Conservation (phyloP, 495 filamentous ascomycete genomes). For the Aspergillus haitiensis region DNA sequence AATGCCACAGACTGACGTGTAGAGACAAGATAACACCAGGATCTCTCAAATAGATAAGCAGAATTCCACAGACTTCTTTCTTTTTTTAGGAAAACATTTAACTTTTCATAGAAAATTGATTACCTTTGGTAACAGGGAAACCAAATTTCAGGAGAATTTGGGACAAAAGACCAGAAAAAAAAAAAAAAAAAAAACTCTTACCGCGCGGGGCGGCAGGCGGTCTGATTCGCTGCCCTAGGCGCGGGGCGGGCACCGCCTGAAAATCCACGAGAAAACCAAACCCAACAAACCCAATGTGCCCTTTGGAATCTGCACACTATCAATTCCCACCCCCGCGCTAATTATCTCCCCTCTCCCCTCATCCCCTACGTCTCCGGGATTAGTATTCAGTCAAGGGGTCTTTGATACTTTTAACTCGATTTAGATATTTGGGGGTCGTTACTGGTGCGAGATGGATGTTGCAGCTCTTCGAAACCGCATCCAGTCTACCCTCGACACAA, state of each 20-base stretch:
- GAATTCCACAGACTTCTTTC: not conserved
- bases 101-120: not conserved
- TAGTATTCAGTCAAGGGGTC: slow-evolving; percentile 27
- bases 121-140: not conserved
- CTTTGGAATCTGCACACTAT: slow-evolving; percentile 24
- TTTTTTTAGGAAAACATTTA: no score
- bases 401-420: slow-evolving; percentile 30
- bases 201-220: slow-evolving; percentile 35
- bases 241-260: slow-evolving; percentile 38
- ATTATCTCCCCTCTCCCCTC: slow-evolving; percentile 20
- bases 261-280: slow-evolving; percentile 43
- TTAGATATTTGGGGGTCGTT: slow-evolving; percentile 39
- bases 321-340: slow-evolving; percentile 18
- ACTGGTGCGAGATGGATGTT: slow-evolving; percentile 73
- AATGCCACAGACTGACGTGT: not conserved
- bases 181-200: slow-evolving; percentile 26
- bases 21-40: not conserved
- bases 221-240: slow-evolving; percentile 48
- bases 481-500: slow-evolving; percentile 78
- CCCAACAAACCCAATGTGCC: slow-evolving; percentile 29
- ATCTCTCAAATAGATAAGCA: not conserved
- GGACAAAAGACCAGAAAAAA: not conserved
- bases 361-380: slow-evolving; percentile 18
- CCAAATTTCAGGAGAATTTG: not conserved
- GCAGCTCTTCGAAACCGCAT: slow-evolving; percentile 83